A percentile compares a stretch with the other conserved stretches of the same genome.
Evolutionary conservation across 805 yeast species (phyloP).

Genomic region (Nakazawaea siamensis): DNA sequence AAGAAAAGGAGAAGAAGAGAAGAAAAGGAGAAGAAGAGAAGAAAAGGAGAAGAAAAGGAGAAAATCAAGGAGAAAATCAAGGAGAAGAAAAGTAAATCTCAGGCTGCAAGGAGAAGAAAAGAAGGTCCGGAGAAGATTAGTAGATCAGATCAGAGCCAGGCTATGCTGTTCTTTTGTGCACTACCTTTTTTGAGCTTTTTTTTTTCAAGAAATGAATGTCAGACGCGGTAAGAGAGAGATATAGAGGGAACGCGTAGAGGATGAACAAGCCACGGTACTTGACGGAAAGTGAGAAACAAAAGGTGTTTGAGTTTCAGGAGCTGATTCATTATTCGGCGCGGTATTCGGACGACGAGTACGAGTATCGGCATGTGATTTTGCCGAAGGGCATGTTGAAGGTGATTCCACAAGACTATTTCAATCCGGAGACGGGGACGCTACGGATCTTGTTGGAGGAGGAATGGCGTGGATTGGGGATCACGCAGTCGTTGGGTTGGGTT

Average conservation of each 20-base stretch:
- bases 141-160: no score
- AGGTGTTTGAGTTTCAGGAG: constrained; percentile 86
- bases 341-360: constrained; percentile 86
- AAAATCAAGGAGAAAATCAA: background rate
- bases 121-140: no score
- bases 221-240: no score
- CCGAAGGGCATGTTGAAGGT: constrained; percentile 94
- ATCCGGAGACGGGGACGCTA: constrained; percentile 87
- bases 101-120: no score
- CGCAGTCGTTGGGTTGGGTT: constrained; percentile 96
- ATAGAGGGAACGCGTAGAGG: constrained; percentile 11
- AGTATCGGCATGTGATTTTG: constrained; percentile 93
- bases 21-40: background rate
- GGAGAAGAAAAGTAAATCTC: no score
- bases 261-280: constrained; percentile 59
- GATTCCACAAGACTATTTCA: constrained; percentile 90
- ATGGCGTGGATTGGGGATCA: constrained; percentile 97
- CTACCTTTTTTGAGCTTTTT: no score
- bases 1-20: background rate
- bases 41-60: background rate
- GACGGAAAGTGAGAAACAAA: constrained; percentile 75
- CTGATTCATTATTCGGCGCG: constrained; percentile 91
- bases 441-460: constrained; percentile 90
- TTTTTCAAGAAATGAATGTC: no score
- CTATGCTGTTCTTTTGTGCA: no score